A percentile compares a stretch with the other conserved stretches of the same genome.
phyloP scores from a whole-genome alignment of 73 alveolate species.

The Paramecium sonneborni region DNA sequence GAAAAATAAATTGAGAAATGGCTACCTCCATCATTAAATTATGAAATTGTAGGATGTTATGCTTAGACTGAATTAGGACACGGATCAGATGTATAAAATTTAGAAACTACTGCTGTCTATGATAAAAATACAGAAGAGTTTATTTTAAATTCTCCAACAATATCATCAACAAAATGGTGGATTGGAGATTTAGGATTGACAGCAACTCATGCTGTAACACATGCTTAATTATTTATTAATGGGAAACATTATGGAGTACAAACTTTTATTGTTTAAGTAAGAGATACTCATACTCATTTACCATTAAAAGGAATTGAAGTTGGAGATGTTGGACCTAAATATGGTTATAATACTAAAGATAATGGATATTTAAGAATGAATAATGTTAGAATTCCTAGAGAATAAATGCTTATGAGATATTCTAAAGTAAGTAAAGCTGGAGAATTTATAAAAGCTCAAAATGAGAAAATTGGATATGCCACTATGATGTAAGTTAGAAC shows the following conservation, averaged over 20 bases:
- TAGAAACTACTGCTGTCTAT: constrained; percentile 87
- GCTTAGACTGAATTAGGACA: constrained; percentile 90
- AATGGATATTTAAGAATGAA: constrained; percentile 87
- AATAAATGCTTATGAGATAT: constrained; percentile 81
- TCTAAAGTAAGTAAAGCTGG: constrained; percentile 81
- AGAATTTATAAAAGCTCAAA: constrained; percentile 66
- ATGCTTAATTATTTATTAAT: constrained; percentile 72
- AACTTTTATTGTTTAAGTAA: constrained; percentile 72
- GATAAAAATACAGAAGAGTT: constrained; percentile 79
- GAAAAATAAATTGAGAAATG: constrained; percentile 73
- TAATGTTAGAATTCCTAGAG: constrained; percentile 88
- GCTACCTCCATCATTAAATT: constrained; percentile 65
- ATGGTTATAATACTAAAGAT: constrained; percentile 86
- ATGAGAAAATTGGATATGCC: constrained; percentile 81
- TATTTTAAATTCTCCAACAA: constrained; percentile 78
- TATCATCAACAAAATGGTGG: constrained; percentile 84
- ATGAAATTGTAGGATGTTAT: constrained; percentile 80
- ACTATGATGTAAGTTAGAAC: constrained; percentile 77
- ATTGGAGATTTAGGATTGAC: constrained; percentile 87
- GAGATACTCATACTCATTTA: constrained; percentile 74
- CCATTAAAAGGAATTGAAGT: constrained; percentile 82
- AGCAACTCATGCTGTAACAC: constrained; percentile 71
- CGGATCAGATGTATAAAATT: constrained; percentile 84
- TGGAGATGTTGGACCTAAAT: constrained; percentile 87
- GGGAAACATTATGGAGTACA: constrained; percentile 82